These are phyloP conservation scores for Marasmius fiardii DNA, from an alignment of 1,284 basidiomycete genomes.

Conservation along the genomic window DNA sequence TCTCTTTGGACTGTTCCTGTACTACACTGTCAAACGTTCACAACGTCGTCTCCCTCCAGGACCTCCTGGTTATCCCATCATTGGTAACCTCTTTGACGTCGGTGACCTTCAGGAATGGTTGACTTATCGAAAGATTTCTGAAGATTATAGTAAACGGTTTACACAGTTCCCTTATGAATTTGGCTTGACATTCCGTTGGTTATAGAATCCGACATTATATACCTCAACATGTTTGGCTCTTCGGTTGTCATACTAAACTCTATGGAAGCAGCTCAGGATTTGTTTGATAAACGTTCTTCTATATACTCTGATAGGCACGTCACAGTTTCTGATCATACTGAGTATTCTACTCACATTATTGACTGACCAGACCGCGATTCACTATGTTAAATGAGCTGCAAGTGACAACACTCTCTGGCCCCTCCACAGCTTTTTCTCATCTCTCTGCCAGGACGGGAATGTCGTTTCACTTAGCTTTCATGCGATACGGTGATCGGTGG, in stretches of 20 bases:
- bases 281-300: constrained; percentile 11
- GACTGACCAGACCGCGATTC: constrained; percentile 4
- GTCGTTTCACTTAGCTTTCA: constrained; percentile 4
- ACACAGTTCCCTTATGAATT: no score
- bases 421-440: no score
- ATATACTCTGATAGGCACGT: constrained; percentile 16
- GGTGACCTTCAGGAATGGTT: not conserved
- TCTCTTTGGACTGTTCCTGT: no score
- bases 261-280: constrained; percentile 4
- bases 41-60: constrained; percentile 9
- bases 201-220: constrained; percentile 11
- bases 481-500: constrained; percentile 10
- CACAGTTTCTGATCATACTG: not conserved
- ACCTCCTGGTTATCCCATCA: constrained; percentile 1
- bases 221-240: constrained; percentile 12
- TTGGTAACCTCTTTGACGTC: constrained; percentile 7
- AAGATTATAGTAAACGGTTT: not conserved
- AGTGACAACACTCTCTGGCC: no score
- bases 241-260: constrained; percentile 13
- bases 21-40: not conserved
- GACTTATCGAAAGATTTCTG: not conserved
- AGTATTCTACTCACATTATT: not conserved
- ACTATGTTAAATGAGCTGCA: constrained; percentile 12
- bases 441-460: constrained; percentile 3
- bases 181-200: not conserved